These are phyloP conservation scores for Bathelium albidoporum DNA, from an alignment of 495 filamentous ascomycete species.

Conservation along the genomic window DNA sequence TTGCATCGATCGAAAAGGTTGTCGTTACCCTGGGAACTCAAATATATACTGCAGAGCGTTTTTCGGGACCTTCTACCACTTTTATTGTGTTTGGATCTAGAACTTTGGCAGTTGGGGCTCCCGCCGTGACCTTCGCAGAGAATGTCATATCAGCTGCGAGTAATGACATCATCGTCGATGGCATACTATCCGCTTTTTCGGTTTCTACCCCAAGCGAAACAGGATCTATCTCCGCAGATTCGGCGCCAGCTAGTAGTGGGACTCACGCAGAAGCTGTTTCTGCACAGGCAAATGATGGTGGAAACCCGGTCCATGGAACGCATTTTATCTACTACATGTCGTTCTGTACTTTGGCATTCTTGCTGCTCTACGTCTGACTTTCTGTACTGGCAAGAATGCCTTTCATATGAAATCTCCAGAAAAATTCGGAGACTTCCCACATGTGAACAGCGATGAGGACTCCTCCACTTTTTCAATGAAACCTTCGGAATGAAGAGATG, in stretches of 20 bases:
- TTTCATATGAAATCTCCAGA: too few relatives aligned
- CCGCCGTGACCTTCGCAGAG: not conserved
- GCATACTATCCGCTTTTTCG: not conserved
- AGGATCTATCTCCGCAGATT: not conserved
- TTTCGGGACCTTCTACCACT: not conserved
- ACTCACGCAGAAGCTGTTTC: too few relatives aligned
- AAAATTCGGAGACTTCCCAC: too few relatives aligned
- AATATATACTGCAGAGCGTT: not conserved
- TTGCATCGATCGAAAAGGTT: not conserved
- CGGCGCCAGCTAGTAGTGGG: not conserved
- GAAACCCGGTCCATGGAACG: too few relatives aligned
- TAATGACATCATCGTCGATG: not conserved
- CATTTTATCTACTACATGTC: too few relatives aligned
- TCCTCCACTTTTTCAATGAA: too few relatives aligned
- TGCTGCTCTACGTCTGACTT: too few relatives aligned
- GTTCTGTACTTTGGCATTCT: too few relatives aligned
- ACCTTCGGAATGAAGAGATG: too few relatives aligned
- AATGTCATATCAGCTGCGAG: not conserved
- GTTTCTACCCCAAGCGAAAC: not conserved
- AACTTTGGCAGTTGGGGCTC: not conserved
- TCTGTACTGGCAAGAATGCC: too few relatives aligned
- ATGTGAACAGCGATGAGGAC: too few relatives aligned
- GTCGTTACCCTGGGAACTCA: not conserved
- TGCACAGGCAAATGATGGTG: too few relatives aligned
- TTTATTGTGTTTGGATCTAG: not conserved